phyloP scores from a whole-genome alignment of 495 filamentous ascomycete species.

The Monascus purpureus region DNA sequence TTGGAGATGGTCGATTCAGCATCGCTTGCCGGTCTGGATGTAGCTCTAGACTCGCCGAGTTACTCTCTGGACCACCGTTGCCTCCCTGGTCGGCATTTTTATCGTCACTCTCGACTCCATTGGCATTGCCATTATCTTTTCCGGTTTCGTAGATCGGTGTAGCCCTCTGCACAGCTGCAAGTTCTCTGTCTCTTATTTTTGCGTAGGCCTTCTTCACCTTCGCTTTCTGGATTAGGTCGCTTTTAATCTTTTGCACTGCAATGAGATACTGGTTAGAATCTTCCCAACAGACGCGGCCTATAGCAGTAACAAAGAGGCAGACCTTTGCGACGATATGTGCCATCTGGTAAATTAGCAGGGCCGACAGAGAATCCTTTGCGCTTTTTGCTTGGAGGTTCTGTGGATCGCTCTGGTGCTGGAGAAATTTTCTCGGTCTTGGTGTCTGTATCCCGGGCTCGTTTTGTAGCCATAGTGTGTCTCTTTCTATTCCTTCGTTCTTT shows the following conservation, averaged over 20 bases:
- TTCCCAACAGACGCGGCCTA: too few species aligned
- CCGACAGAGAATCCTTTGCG: slow-evolving; percentile 67
- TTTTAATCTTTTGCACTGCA: slow-evolving; percentile 82
- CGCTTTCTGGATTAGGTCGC: slow-evolving; percentile 78
- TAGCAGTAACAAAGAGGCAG: slow-evolving; percentile 3
- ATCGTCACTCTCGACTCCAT: slow-evolving; percentile 8
- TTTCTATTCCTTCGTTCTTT: slow-evolving; percentile 4
- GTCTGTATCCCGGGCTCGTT: slow-evolving; percentile 42
- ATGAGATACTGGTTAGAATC: background rate
- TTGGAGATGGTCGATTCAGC: slow-evolving; percentile 34
- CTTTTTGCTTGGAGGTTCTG: slow-evolving; percentile 39
- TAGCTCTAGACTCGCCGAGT: slow-evolving; percentile 37
- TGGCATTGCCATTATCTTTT: slow-evolving; percentile 9
- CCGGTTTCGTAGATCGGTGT: slow-evolving; percentile 22
- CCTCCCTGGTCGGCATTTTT: slow-evolving; percentile 11
- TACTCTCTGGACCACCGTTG: too few species aligned
- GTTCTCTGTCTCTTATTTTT: slow-evolving; percentile 61
- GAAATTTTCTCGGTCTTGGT: slow-evolving; percentile 14
- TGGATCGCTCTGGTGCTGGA: background rate
- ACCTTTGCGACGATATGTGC: slow-evolving; percentile 85
- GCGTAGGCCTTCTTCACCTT: slow-evolving; percentile 89
- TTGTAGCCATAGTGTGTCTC: slow-evolving; percentile 43
- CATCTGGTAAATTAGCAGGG: slow-evolving; percentile 86
- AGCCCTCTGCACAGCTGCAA: slow-evolving; percentile 11
- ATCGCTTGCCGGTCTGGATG: slow-evolving; percentile 63